phyloP scores from a whole-genome alignment of 768 basidiomycete genomes.

The Leucocoprinus birnbaumii region DNA sequence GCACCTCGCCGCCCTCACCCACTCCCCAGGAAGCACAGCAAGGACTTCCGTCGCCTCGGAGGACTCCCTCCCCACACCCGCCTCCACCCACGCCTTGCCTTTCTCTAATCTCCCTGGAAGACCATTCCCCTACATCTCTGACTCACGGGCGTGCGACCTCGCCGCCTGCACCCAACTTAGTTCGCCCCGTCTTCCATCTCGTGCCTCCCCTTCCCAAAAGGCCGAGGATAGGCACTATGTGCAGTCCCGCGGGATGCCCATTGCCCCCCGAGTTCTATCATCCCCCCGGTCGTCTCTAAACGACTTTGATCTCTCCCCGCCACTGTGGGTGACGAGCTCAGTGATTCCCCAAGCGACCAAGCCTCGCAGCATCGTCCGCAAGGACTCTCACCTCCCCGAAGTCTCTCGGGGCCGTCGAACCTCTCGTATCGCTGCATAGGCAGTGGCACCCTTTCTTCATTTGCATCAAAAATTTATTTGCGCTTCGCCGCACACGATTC shows the following conservation, averaged over 20 bases:
- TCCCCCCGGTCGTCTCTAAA: constrained; percentile 7
- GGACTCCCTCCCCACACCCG: constrained; percentile 51
- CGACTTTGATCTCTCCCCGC: constrained; percentile 3
- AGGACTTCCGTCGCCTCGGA: constrained; percentile 37
- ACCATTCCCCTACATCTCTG: constrained; percentile 11
- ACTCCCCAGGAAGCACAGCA: constrained; percentile 21
- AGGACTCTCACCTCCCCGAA: neutral
- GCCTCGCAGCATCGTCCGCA: constrained; percentile 4
- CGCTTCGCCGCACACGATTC: neutral
- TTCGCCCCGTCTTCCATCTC: neutral
- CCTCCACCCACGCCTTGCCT: constrained; percentile 34
- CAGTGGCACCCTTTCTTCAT: neutral
- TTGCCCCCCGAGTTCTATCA: constrained; percentile 1
- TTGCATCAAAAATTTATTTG: neutral
- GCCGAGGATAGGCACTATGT: neutral
- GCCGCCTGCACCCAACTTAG: constrained; percentile 8
- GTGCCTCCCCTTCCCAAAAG: neutral
- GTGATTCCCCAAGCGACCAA: constrained; percentile 6
- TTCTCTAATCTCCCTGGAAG: constrained; percentile 22
- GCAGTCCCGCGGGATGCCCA: constrained; percentile 7
- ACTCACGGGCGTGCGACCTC: constrained; percentile 9
- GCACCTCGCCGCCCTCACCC: constrained; percentile 25
- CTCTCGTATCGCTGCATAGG: constrained; percentile 6
- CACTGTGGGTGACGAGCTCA: constrained; percentile 8
- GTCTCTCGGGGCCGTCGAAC: constrained; percentile 6